Evolutionary conservation across 2,329 filamentous ascomycete species (phyloP), one percentile per base, ranked within the genome.

Genomic region (Davidsoniella virescens): DNA sequence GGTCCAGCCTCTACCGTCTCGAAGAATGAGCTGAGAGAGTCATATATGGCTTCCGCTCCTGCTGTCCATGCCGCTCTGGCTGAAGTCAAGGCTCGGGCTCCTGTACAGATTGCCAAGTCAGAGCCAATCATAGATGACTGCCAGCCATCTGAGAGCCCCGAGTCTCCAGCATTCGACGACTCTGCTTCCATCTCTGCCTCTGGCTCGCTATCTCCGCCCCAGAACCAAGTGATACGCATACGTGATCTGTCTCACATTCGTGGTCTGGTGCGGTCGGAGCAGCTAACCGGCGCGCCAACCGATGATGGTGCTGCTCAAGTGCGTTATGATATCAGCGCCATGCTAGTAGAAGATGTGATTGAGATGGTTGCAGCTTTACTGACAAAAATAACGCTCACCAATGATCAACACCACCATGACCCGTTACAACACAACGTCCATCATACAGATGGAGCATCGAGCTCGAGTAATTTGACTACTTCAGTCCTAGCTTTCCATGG

Each of bases 361-460:
- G 90, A 96, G 65, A 96, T 98, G 92, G 92, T 98, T 3, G 92
- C 92, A 4, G 92, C 88, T 5, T 74, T 98, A 20, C 71, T 98
- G 55, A 94, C 90, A 51, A 96, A 96, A 65, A 98, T 98, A 59
- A 96, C 92, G 5, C 87, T 86, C 3, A 95, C 90, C 52, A 98
- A 98, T 62, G 92, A 98, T 62, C 70, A 82, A 47, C 88, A 96
- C 63, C 90, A 96, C 64, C 29, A 33, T 33, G 87, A 95, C 62
- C 84, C 88, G 55, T 67, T 94, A 56, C 87, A 95, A 65, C 78
- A 87, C 51, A 78, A 76, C 54, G 72, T 70, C 2, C 64, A 70
- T n/a, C 73, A 77, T 52, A 5, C 42, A 16, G 49, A 50, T 39
- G 29, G 29, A 3, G 20, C 20, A 20, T 16, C n/a, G n/a, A 18